These are phyloP conservation scores for Lactarius akahatsu DNA, from an alignment of 768 basidiomycete species.

Conservation along the genomic window DNA sequence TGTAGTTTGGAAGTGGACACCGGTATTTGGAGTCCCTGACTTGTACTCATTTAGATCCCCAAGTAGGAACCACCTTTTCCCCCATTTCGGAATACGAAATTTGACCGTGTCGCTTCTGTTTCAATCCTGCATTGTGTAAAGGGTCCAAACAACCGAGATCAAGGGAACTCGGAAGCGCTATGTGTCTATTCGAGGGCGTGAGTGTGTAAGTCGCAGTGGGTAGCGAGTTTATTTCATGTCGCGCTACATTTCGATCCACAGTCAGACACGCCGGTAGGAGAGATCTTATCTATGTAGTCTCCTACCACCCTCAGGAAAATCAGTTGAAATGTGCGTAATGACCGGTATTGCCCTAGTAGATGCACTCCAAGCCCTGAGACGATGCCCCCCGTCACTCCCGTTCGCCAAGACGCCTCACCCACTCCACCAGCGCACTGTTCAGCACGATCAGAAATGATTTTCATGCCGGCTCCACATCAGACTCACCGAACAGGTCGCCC, in stretches of 20 bases:
- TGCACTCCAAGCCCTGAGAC: not conserved
- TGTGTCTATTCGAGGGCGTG: not conserved
- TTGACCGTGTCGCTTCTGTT: not conserved
- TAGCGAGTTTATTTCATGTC: not conserved
- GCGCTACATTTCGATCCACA: not conserved
- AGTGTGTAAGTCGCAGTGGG: not conserved
- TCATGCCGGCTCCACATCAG: not conserved
- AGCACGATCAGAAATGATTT: not conserved
- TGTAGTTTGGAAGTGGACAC: not conserved
- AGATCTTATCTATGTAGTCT: not conserved
- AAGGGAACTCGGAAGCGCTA: not conserved
- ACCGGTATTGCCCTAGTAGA: not conserved
- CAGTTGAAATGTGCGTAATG: slow-evolving; percentile 70
- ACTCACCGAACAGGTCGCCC: slow-evolving; percentile 75
- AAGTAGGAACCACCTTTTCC: not conserved
- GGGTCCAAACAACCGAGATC: not conserved
- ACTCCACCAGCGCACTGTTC: slow-evolving; percentile 28
- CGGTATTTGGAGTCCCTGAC: not conserved
- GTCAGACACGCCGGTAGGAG: not conserved
- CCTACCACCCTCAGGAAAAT: slow-evolving; percentile 4
- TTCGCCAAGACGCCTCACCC: slow-evolving; percentile 25
- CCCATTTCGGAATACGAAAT: not conserved
- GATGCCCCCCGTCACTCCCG: not conserved
- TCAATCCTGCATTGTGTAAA: not conserved
- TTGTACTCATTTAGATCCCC: not conserved